Percentiles rank a stretch among this genome's conserved stretches.
phyloP scores from a whole-genome alignment of 1,284 basidiomycete genomes.

The Calocybe gambosa region DNA sequence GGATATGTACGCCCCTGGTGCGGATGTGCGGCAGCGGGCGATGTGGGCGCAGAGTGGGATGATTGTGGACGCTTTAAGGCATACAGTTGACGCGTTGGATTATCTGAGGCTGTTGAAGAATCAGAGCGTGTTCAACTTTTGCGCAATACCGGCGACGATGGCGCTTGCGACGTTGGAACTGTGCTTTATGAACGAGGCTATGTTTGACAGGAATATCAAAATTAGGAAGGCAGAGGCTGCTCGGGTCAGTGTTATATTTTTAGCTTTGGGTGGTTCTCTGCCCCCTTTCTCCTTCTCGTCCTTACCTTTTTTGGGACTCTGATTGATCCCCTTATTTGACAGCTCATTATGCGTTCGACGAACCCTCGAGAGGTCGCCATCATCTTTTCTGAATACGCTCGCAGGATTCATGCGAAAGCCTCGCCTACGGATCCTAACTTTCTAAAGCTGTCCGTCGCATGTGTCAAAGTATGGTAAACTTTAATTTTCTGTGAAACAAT shows the following conservation, averaged over 20 bases:
- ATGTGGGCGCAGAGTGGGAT: slow-evolving; percentile 82
- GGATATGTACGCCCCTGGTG: slow-evolving; percentile 51
- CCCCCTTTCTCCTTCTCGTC: too few species aligned
- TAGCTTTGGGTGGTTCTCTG: too few species aligned
- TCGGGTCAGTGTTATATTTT: slow-evolving; percentile 39
- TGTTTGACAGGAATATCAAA: slow-evolving; percentile 90
- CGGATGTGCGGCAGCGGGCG: slow-evolving; percentile 47
- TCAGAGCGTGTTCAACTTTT: slow-evolving; percentile 95
- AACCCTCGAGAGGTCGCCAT: slow-evolving; percentile 91
- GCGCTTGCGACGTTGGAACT: slow-evolving; percentile 90
- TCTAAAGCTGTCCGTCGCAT: slow-evolving; percentile 73
- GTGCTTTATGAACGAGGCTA: slow-evolving; percentile 91
- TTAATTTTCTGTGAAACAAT: background rate
- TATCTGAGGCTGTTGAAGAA: slow-evolving; percentile 86
- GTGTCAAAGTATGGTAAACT: slow-evolving; percentile 53
- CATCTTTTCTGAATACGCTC: slow-evolving; percentile 82
- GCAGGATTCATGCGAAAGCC: slow-evolving; percentile 79
- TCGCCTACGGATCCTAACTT: slow-evolving; percentile 84
- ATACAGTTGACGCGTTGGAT: slow-evolving; percentile 83
- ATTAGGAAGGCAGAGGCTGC: slow-evolving; percentile 93
- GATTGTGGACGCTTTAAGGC: slow-evolving; percentile 85
- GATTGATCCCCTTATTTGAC: too few species aligned
- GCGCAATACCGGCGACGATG: slow-evolving; percentile 94
- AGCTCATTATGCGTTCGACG: slow-evolving; percentile 88
- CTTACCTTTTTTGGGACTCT: too few species aligned